These are phyloP conservation scores for Pythium brachiatum DNA, from an alignment of 352 stramenopile species.

Conservation along the genomic window DNA sequence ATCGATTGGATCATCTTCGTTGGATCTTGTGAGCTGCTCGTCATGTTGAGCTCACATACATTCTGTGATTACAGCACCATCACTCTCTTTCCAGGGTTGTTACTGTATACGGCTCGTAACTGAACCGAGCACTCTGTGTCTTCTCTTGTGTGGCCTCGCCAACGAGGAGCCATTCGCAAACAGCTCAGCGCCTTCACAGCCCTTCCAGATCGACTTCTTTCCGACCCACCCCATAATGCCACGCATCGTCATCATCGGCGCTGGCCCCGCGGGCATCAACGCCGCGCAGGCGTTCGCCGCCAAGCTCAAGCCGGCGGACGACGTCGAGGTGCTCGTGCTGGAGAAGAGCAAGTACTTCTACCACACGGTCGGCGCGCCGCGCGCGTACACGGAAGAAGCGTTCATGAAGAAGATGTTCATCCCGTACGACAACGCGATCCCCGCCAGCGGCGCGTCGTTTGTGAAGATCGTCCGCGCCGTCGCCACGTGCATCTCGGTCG, in stretches of 20 bases:
- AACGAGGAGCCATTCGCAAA: background rate
- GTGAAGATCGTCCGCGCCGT: conserved; percentile 21
- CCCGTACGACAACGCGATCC: conserved; percentile 60
- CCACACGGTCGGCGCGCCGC: conserved; percentile 41
- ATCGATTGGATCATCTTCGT: background rate
- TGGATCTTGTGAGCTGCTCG: background rate
- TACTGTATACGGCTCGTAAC: too few relatives aligned
- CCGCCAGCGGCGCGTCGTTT: conserved; percentile 10
- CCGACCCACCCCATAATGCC: conserved; percentile 19
- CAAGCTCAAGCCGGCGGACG: conserved; percentile 33
- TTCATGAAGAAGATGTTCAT: conserved; percentile 65
- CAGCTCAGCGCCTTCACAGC: too few relatives aligned
- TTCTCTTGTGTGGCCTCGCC: too few relatives aligned
- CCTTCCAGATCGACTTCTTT: too few relatives aligned
- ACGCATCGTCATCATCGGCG: conserved; percentile 58
- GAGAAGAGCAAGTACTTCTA: conserved; percentile 60
- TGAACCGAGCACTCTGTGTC: background rate
- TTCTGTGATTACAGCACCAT: background rate
- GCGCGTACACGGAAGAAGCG: conserved; percentile 47
- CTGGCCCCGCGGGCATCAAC: conserved; percentile 48
- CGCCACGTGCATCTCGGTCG: conserved; percentile 17
- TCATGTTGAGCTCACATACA: background rate
- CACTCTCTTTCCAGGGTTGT: background rate
- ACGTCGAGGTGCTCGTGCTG: conserved; percentile 48
- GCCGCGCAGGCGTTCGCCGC: conserved; percentile 39